A percentile compares a stretch with the other conserved stretches of the same genome.
These are phyloP conservation scores for Rhynchospora pubera DNA, from an alignment of 176 grass and related monocot species.

Conservation along the genomic window DNA sequence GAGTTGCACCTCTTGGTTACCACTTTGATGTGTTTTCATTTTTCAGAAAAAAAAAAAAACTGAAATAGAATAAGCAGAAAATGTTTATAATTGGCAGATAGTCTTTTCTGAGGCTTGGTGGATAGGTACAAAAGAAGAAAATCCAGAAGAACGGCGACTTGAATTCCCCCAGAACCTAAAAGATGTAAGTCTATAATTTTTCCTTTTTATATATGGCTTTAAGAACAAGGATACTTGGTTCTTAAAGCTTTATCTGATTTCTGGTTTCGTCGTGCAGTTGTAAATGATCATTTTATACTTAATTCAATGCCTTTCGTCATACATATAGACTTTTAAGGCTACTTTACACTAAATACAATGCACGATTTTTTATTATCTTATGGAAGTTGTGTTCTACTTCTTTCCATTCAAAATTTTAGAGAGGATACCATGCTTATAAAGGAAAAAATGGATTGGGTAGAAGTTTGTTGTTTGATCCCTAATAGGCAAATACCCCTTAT, in stretches of 20 bases:
- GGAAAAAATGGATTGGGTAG: neutral
- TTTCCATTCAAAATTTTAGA: neutral
- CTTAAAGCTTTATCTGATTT: neutral
- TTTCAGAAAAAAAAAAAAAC: neutral
- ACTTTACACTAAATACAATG: neutral
- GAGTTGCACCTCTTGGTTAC: neutral
- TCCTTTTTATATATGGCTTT: neutral
- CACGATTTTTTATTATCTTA: neutral
- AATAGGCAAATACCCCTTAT: neutral
- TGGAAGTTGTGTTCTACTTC: too few species aligned
- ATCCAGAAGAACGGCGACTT: slow-evolving; percentile 65
- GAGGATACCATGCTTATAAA: neutral
- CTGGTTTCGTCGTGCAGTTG: neutral
- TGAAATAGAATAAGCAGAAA: neutral
- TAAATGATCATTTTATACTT: neutral
- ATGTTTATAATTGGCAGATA: slow-evolving; percentile 47
- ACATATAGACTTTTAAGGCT: neutral
- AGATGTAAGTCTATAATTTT: slow-evolving; percentile 28
- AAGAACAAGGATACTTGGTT: neutral
- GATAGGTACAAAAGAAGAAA: slow-evolving; percentile 74
- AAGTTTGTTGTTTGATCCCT: neutral
- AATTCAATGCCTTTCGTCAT: neutral
- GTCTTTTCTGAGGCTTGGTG: slow-evolving; percentile 90
- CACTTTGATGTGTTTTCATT: neutral
- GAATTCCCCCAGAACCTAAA: slow-evolving; percentile 57